Conservation (phyloP, 129 eudicot species). For the Helianthus tuberosus region DNA sequence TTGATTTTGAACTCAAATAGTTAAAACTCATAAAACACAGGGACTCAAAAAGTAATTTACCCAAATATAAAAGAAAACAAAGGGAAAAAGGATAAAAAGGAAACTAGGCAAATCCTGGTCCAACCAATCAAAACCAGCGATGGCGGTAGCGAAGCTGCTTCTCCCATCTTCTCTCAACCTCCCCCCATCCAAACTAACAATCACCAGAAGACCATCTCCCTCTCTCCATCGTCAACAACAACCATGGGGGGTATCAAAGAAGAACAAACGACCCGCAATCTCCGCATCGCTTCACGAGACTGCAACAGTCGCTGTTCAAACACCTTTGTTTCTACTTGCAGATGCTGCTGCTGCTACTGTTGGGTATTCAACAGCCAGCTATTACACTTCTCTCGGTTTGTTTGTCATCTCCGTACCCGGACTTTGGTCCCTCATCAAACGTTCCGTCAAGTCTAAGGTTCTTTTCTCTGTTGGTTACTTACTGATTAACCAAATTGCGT, state of each 20-base stretch:
- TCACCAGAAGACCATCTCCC: constrained; percentile 24
- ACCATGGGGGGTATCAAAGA: constrained; percentile 24
- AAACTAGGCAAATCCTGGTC: background rate
- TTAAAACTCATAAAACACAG: too few relatives aligned
- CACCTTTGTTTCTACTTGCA: constrained; percentile 43
- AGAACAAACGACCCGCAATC: background rate
- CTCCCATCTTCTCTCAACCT: constrained; percentile 37
- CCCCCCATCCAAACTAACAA: constrained; percentile 31
- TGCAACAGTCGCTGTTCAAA: constrained; percentile 25
- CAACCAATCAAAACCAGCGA: constrained; percentile 32
- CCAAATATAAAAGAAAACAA: too few relatives aligned
- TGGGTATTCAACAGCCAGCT: constrained; percentile 84
- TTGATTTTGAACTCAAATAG: too few relatives aligned
- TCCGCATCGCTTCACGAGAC: constrained; percentile 19
- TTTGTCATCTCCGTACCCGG: constrained; percentile 96
- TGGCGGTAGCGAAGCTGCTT: constrained; percentile 45
- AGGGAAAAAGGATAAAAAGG: background rate
- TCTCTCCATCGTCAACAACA: constrained; percentile 9
- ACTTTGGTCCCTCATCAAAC: constrained; percentile 95
- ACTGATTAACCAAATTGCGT: background rate
- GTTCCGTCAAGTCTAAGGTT: constrained; percentile 97
- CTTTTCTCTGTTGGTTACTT: background rate
- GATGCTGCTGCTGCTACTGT: constrained; percentile 32
- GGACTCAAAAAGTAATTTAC: too few relatives aligned
- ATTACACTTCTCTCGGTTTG: constrained; percentile 88